Conservation (phyloP, 768 basidiomycete species). For the Trametes cubensis region DNA sequence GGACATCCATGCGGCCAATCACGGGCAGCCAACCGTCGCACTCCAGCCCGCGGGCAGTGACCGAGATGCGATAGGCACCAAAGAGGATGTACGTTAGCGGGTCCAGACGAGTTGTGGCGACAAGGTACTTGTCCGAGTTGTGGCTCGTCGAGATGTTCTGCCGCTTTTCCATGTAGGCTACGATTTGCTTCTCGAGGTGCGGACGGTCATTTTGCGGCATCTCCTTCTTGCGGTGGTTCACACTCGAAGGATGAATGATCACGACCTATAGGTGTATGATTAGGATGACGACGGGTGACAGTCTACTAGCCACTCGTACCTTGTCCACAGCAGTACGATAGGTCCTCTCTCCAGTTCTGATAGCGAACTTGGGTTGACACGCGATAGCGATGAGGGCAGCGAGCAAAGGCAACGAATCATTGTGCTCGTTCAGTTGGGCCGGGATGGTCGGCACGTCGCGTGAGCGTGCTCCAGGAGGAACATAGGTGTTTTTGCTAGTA, state of each 20-base stretch:
- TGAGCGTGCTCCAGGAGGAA: slow-evolving; percentile 22
- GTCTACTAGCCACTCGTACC: slow-evolving; percentile 45
- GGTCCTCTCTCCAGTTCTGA: slow-evolving; percentile 67
- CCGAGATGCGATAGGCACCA: slow-evolving; percentile 78
- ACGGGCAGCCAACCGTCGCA: slow-evolving; percentile 93
- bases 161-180: slow-evolving; percentile 83
- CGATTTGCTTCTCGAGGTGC: slow-evolving; percentile 60
- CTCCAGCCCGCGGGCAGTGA: slow-evolving; percentile 72
- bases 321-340: slow-evolving; percentile 82
- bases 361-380: slow-evolving; percentile 88
- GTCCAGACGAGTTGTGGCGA: slow-evolving; percentile 83
- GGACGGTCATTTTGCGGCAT: slow-evolving; percentile 34
- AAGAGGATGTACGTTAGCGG: slow-evolving; percentile 90
- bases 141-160: slow-evolving; percentile 63
- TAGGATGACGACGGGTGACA: background rate
- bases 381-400: slow-evolving; percentile 85
- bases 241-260: slow-evolving; percentile 84
- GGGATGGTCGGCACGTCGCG: slow-evolving; percentile 53
- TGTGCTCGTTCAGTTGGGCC: slow-evolving; percentile 68
- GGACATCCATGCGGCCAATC: slow-evolving; percentile 59
- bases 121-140: slow-evolving; percentile 64
- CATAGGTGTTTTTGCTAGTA: slow-evolving; percentile 31
- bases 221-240: slow-evolving; percentile 72
- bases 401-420: slow-evolving; percentile 73
- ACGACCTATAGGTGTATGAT: slow-evolving; percentile 50